phyloP scores from a whole-genome alignment of 2,329 filamentous ascomycete species.

The Diplocarpon rosae region DNA sequence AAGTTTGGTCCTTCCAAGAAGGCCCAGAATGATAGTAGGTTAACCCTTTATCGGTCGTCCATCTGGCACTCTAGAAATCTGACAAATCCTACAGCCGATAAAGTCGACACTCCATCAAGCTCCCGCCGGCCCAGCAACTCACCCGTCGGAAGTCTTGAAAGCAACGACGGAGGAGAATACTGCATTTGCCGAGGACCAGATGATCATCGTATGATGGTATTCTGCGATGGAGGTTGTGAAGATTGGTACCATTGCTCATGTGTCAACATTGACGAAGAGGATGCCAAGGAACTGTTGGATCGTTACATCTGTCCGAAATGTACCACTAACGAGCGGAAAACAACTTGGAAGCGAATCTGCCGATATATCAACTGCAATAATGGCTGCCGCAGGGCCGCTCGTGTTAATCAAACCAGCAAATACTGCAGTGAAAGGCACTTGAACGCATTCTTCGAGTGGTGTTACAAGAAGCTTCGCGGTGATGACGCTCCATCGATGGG shows the following conservation, averaged over 20 bases:
- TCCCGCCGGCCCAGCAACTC: constrained; percentile 11
- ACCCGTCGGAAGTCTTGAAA: constrained; percentile 13
- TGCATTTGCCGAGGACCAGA: constrained; percentile 26
- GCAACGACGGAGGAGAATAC: constrained; percentile 26
- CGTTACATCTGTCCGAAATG: constrained; percentile 26
- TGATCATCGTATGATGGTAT: constrained; percentile 28
- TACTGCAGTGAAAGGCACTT: constrained; percentile 26
- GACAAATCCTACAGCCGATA: constrained; percentile 1
- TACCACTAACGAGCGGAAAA: constrained; percentile 16
- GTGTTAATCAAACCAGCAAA: constrained; percentile 23
- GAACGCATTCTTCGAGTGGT: constrained; percentile 16
- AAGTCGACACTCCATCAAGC: constrained; percentile 6
- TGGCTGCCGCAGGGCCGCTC: constrained; percentile 23
- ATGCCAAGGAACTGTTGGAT: constrained; percentile 25
- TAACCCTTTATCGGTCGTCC: neutral
- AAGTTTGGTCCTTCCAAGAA: constrained; percentile 16
- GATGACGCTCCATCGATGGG: constrained; percentile 22
- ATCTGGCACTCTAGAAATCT: neutral
- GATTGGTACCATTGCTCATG: constrained; percentile 28
- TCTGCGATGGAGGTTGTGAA: constrained; percentile 26
- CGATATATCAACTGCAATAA: constrained; percentile 19
- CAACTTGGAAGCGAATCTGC: constrained; percentile 26
- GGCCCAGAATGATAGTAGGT: constrained; percentile 14
- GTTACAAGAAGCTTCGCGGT: constrained; percentile 12
- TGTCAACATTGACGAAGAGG: constrained; percentile 21